These are phyloP conservation scores for Gracilaria gracilis DNA, from an alignment of 23 red algal species.

Conservation along the genomic window DNA sequence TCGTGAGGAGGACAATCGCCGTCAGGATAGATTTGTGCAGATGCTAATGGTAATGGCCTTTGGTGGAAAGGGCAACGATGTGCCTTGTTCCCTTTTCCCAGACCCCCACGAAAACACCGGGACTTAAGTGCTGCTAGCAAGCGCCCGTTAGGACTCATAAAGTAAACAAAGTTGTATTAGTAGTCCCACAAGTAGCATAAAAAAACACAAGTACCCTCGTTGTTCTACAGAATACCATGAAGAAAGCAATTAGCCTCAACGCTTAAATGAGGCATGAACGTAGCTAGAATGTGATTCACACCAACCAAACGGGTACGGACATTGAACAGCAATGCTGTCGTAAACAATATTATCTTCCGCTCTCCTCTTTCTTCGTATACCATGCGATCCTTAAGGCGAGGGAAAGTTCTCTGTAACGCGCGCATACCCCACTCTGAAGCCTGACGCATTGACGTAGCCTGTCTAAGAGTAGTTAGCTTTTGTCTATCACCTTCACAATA, in stretches of 20 bases:
- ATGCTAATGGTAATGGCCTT: too few relatives aligned
- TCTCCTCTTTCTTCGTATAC: slow-evolving; percentile 22
- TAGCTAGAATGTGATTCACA: slow-evolving; percentile 20
- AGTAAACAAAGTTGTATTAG: too few relatives aligned
- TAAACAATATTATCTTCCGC: slow-evolving; percentile 5
- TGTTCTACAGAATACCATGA: too few relatives aligned
- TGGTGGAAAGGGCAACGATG: too few relatives aligned
- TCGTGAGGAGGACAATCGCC: too few relatives aligned
- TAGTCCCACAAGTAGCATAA: too few relatives aligned
- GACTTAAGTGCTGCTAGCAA: too few relatives aligned
- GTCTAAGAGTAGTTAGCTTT: background rate
- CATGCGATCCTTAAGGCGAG: slow-evolving; percentile 20
- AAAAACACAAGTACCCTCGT: too few relatives aligned
- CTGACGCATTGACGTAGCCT: slow-evolving; percentile 1
- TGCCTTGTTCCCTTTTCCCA: too few relatives aligned
- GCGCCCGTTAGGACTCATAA: too few relatives aligned
- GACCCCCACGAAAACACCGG: too few relatives aligned
- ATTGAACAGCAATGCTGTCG: slow-evolving; percentile 12
- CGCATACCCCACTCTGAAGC: slow-evolving; percentile 18
- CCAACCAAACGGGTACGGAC: slow-evolving; percentile 8
- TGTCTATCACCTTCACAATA: background rate
- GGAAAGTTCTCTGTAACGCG: slow-evolving; percentile 1
- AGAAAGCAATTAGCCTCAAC: slow-evolving; percentile 9
- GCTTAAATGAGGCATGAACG: slow-evolving; percentile 45
- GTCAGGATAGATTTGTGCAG: too few relatives aligned